phyloP scores from a whole-genome alignment of 306 rosid genomes.

The Cucumis cinereus region DNA sequence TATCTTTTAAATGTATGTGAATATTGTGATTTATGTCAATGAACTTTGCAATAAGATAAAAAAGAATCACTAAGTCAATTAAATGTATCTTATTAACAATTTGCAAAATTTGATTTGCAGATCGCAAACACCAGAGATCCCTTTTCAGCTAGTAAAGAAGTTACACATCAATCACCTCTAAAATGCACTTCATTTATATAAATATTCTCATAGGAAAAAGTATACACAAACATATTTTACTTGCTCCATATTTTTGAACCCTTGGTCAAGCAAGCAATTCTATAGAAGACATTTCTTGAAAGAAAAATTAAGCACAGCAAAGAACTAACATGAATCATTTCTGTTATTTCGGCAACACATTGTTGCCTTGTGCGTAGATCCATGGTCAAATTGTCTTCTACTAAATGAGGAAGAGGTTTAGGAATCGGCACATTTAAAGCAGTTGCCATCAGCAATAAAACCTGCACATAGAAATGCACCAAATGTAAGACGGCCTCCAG shows the following conservation, averaged over 20 bases:
- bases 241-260: background rate
- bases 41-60: no score
- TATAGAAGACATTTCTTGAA: background rate
- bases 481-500: background rate
- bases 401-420: slow-evolving; percentile 16
- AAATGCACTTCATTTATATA: background rate
- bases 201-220: background rate
- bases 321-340: slow-evolving; percentile 92
- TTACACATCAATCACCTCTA: background rate
- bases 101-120: background rate
- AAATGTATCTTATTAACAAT: no score
- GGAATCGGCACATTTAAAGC: slow-evolving; percentile 48
- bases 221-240: background rate
- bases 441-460: slow-evolving; percentile 76
- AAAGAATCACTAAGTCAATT: no score
- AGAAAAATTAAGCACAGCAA: slow-evolving; percentile 8
- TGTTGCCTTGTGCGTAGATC: slow-evolving; percentile 76
- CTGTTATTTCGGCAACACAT: slow-evolving; percentile 87
- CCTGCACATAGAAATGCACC: slow-evolving; percentile 32
- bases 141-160: background rate
- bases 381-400: slow-evolving; percentile 30
- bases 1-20: background rate
- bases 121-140: background rate
- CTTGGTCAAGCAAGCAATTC: background rate
- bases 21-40: background rate